Base-by-base conservation (phyloP, 179 eudicot species). In the Silene coronaria region DNA sequence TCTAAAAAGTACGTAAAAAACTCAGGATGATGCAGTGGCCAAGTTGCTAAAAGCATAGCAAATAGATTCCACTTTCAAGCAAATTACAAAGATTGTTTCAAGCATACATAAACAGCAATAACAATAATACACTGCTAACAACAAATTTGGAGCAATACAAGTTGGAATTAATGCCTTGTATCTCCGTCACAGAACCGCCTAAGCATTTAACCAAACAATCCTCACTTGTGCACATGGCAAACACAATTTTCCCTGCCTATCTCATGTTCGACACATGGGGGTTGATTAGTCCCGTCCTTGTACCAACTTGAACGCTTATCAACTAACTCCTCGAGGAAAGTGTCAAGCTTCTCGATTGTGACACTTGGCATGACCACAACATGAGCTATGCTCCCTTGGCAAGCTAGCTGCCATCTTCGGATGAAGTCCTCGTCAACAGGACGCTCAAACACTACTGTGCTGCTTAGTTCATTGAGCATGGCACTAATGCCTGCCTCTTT, bases 321-420 rank as follows among this genome's bases (percentile, higher is more conserved):
- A 30, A 71, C 74, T 17, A 71, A 36, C 42, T 71, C 74, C 26
- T 71, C 74, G 63, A 71, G 74, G 22, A 71, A 71, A 0, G 26
- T 71, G 74, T 71, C 74, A 0, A 71, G 63, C 63, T 71, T 71
- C 45, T 71, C 74, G 45, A 71, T 71, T 30, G 74, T 51, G 74
- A 71, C 74, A 53, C 74, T 71, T 4, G 74, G 74, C 74, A 71
- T 71, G 63, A 71, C 74, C 63, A 71, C 74, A 53, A 71, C 74
- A 55, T 71, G 74, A 71, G 74, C 74, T 28, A 71, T 71, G 45
- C 63, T 71, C 14, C 74, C 74, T 71, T 71, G 74, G 16, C 74
- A 71, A 17, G 74, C 74, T 17, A 71, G 45, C 59, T 71, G 74
- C 74, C 74, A 71, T 55, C 74, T 55, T 6, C 74, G 38, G 63